Percentiles rank a stretch among this genome's conserved stretches.
Conservation (phyloP, 441 rosid species). For the Brassica balearica region DNA sequence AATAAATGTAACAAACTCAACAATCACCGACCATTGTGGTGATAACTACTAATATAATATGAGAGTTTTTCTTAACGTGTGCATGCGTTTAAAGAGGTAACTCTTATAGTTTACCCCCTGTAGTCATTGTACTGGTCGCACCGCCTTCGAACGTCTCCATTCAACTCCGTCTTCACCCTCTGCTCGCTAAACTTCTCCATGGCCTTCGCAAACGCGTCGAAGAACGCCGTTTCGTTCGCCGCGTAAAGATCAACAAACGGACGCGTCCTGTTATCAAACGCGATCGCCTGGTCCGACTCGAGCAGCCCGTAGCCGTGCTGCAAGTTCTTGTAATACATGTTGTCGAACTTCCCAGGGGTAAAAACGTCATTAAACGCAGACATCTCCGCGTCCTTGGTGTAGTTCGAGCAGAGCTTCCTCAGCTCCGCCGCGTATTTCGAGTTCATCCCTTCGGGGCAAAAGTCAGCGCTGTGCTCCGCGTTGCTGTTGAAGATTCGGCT, state of each 20-base stretch:
- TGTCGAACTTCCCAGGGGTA: constrained; percentile 80
- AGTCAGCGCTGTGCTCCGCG: constrained; percentile 27
- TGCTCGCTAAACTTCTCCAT: constrained; percentile 65
- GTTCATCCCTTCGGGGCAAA: constrained; percentile 42
- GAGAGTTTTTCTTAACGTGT: background rate
- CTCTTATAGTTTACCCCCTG: constrained; percentile 17
- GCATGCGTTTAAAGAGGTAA: background rate
- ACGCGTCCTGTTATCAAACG: constrained; percentile 54
- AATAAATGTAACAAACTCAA: constrained; percentile 2
- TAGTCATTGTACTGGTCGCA: constrained; percentile 67
- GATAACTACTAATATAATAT: background rate
- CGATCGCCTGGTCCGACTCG: constrained; percentile 53
- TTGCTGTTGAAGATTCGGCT: constrained; percentile 45
- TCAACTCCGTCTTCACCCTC: constrained; percentile 52
- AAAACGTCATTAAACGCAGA: constrained; percentile 72
- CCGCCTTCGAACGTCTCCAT: constrained; percentile 68
- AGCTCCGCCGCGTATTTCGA: constrained; percentile 53
- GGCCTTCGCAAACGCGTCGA: constrained; percentile 54
- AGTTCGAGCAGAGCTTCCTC: constrained; percentile 59
- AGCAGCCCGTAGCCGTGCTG: constrained; percentile 65
- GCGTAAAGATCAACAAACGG: constrained; percentile 65
- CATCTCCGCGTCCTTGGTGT: constrained; percentile 55
- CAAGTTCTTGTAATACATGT: constrained; percentile 74
- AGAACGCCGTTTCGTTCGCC: constrained; percentile 58
- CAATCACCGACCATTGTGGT: constrained; percentile 6